A percentile compares a stretch with the other conserved stretches of the same genome.
phyloP scores from a whole-genome alignment of 2,329 filamentous ascomycete species.

The Verticillium alfalfae region DNA sequence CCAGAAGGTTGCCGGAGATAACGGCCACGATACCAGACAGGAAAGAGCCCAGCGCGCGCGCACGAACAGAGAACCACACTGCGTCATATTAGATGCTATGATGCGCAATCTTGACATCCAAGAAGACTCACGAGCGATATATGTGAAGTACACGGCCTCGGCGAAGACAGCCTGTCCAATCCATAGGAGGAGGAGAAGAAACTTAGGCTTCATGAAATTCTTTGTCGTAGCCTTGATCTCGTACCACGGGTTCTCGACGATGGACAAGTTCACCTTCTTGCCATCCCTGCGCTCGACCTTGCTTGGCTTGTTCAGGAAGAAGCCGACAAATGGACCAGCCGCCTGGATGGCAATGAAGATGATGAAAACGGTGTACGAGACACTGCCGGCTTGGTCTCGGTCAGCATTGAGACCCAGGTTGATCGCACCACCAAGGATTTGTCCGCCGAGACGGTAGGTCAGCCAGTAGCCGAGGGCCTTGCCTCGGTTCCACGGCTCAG shows the following conservation, averaged over 20 bases:
- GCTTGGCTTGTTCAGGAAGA: conserved; percentile 55
- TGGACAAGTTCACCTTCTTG: conserved; percentile 52
- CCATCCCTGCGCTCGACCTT: conserved; percentile 63
- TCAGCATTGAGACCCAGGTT: conserved; percentile 62
- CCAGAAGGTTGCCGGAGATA: conserved; percentile 59
- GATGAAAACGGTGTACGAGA: conserved; percentile 64
- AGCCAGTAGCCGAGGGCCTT: conserved; percentile 66
- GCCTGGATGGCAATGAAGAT: conserved; percentile 68
- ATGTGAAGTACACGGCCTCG: conserved; percentile 70
- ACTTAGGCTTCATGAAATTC: conserved; percentile 55
- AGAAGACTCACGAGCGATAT: conserved; percentile 37
- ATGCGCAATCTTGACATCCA: no score
- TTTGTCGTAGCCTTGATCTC: conserved; percentile 56
- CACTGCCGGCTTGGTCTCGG: conserved; percentile 52
- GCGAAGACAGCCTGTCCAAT: conserved; percentile 68
- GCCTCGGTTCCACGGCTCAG: conserved; percentile 63
- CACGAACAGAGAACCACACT: conserved; percentile 66
- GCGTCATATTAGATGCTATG: conserved; percentile 2
- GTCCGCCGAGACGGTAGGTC: conserved; percentile 50
- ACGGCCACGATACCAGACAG: conserved; percentile 63
- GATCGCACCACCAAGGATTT: conserved; percentile 67
- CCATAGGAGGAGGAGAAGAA: conserved; percentile 59
- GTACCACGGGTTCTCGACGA: conserved; percentile 47
- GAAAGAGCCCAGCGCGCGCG: conserved; percentile 66
- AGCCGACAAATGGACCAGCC: conserved; percentile 55